Evolutionary conservation across 345 rosid genomes (phyloP).

Genomic region (Eucalyptus melliodora): DNA sequence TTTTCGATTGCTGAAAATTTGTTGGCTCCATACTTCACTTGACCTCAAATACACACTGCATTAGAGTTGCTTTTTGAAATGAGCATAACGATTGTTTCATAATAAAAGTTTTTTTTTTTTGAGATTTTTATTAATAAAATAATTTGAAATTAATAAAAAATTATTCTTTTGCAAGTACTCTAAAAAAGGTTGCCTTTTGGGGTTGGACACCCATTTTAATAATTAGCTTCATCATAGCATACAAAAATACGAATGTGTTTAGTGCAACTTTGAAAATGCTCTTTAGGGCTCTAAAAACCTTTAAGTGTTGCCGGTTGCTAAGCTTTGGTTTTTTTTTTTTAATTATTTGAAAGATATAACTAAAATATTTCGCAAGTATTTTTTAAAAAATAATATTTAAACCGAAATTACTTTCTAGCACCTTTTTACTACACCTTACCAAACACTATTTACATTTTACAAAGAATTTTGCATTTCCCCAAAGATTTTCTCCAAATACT

Average conservation of each 20-base stretch:
- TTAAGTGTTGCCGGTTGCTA: fast-evolving
- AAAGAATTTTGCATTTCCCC: not conserved
- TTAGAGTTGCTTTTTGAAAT: not conserved
- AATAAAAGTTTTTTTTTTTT: not conserved
- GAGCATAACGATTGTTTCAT: not conserved
- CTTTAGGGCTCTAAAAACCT: not conserved
- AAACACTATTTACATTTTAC: not conserved
- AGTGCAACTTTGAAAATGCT: not conserved
- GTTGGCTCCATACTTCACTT: not conserved
- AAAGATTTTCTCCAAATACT: not conserved
- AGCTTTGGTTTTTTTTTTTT: not conserved
- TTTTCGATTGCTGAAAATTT: not conserved
- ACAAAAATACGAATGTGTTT: not conserved
- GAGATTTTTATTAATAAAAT: not conserved
- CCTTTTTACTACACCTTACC: not conserved
- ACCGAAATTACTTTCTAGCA: not conserved
- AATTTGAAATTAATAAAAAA: not conserved
- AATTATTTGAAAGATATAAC: not conserved
- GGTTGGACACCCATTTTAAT: not conserved
- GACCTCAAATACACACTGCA: not conserved
- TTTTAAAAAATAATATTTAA: not conserved
- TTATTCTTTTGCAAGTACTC: not conserved
- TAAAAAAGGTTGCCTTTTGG: not conserved
- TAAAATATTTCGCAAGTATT: not conserved
- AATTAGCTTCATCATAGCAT: not conserved